Conservation (phyloP, 768 basidiomycete species). For the Podaxis sp. region DNA sequence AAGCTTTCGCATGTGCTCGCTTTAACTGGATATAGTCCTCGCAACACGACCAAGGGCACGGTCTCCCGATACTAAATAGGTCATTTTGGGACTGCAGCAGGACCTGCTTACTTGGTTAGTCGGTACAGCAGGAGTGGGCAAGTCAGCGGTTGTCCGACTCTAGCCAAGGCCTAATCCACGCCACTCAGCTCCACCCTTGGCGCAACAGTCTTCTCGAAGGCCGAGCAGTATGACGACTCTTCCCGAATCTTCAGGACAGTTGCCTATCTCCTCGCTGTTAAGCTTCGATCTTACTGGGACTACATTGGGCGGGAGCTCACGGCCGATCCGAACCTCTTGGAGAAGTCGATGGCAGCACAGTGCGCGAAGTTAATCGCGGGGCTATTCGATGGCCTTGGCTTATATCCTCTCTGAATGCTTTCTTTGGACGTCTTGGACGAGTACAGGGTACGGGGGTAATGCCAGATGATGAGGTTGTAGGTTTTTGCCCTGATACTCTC, state of each 20-base stretch:
- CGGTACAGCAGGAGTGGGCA: background rate
- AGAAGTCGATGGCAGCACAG: slow-evolving; percentile 13
- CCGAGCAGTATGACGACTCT: background rate
- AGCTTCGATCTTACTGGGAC: background rate
- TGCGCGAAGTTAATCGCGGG: too few species aligned
- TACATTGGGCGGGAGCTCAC: background rate
- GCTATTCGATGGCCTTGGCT: too few species aligned
- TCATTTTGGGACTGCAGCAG: background rate
- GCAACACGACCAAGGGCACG: background rate
- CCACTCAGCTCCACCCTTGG: background rate
- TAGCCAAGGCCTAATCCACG: background rate
- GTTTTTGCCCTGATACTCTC: too few species aligned
- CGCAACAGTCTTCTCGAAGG: background rate
- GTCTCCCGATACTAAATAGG: background rate
- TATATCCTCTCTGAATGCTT: too few species aligned
- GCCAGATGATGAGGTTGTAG: too few species aligned
- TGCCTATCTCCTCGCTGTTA: background rate
- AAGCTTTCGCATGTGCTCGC: background rate
- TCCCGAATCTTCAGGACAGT: background rate
- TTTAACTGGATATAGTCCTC: background rate
- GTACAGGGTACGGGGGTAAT: too few species aligned
- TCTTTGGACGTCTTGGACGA: too few species aligned
- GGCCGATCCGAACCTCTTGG: slow-evolving; percentile 4
- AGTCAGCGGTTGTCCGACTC: background rate
- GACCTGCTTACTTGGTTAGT: background rate